phyloP scores from a whole-genome alignment of 495 filamentous ascomycete species.

The Tetracladium setigerum region DNA sequence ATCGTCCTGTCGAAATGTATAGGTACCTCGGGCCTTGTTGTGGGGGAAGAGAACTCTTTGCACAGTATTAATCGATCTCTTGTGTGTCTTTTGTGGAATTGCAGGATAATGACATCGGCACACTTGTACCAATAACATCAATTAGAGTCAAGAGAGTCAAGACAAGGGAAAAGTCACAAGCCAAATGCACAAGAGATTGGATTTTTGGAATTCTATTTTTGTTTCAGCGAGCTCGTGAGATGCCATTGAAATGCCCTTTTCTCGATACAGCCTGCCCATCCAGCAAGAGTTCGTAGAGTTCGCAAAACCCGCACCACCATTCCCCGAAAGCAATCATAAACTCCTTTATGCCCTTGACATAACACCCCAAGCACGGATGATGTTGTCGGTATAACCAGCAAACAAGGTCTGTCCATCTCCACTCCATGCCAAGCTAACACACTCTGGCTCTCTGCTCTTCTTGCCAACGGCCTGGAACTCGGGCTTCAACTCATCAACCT shows the following conservation, averaged over 20 bases:
- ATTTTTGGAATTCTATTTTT: constrained; percentile 20
- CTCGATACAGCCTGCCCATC: constrained; percentile 21
- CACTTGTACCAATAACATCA: not conserved
- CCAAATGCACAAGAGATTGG: not conserved
- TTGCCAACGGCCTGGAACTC: constrained; percentile 94
- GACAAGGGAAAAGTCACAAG: not conserved
- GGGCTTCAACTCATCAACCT: constrained; percentile 99
- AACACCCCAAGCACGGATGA: constrained; percentile 99
- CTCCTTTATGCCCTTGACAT: constrained; percentile 59
- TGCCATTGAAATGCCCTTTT: constrained; percentile 13
- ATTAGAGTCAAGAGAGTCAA: not conserved
- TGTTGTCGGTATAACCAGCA: constrained; percentile 99
- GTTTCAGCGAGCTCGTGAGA: constrained; percentile 13
- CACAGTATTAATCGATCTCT: too few relatives aligned
- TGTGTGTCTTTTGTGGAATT: too few relatives aligned
- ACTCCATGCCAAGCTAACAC: constrained; percentile 91
- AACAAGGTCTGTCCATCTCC: constrained; percentile 98
- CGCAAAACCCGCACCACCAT: constrained; percentile 18
- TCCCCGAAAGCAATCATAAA: constrained; percentile 20
- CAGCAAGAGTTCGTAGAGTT: constrained; percentile 19
- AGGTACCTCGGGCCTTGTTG: too few relatives aligned
- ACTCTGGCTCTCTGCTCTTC: constrained; percentile 99
- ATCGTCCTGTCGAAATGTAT: too few relatives aligned
- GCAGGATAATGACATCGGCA: too few relatives aligned
- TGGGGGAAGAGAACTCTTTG: too few relatives aligned